Conservation (phyloP, 768 basidiomycete species). For the Psilocybe subaeruginosa region DNA sequence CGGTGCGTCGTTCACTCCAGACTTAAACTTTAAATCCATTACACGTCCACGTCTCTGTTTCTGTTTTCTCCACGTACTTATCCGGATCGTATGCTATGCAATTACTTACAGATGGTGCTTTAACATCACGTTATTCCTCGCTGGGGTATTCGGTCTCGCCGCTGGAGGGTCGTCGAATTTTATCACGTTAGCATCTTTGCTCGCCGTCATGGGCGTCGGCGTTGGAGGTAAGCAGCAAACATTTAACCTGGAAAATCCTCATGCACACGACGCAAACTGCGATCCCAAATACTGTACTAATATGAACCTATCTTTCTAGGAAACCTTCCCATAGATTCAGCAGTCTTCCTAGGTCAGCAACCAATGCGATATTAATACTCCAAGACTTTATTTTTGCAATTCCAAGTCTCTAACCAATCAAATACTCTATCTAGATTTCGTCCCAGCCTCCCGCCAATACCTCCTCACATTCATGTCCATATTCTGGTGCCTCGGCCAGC, state of each 20-base stretch:
- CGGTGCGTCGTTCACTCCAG: constrained; percentile 35
- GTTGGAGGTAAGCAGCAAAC: constrained; percentile 51
- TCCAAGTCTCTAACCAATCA: no score
- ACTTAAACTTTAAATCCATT: not conserved
- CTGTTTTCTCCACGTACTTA: no score
- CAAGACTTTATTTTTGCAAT: not conserved
- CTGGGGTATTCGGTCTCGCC: constrained; percentile 65
- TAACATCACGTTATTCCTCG: constrained; percentile 71
- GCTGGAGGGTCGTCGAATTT: constrained; percentile 63
- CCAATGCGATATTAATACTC: not conserved
- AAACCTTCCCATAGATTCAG: constrained; percentile 77
- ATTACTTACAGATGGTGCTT: constrained; percentile 51
- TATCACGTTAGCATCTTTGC: constrained; percentile 51
- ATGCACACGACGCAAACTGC: no score
- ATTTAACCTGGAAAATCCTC: no score
- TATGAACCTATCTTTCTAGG: constrained; percentile 14
- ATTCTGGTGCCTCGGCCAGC: constrained; percentile 83
- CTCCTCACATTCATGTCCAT: constrained; percentile 72
- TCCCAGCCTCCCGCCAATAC: constrained; percentile 73
- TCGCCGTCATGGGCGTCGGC: constrained; percentile 65
- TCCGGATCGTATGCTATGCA: not conserved
- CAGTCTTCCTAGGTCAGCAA: constrained; percentile 66
- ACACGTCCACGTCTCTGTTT: no score
- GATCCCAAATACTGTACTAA: not conserved
- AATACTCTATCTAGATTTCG: constrained; percentile 46